These are phyloP conservation scores for Takashimella koratensis DNA, from an alignment of 1,284 basidiomycete species.

Conservation along the genomic window DNA sequence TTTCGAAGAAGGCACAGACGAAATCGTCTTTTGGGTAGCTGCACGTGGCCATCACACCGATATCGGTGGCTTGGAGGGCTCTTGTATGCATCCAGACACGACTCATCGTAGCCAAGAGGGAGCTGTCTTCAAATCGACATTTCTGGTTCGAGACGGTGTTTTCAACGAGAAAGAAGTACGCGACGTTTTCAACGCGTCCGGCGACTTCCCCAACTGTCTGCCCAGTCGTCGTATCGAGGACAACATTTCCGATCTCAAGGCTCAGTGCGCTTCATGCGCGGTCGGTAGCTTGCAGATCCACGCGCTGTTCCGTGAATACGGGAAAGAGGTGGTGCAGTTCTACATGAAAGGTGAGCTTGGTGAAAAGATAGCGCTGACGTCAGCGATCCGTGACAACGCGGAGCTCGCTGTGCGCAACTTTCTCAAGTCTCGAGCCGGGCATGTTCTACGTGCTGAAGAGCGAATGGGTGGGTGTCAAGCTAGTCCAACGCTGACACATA, in stretches of 20 bases:
- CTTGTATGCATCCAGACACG: conserved; percentile 50
- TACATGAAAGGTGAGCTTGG: too few relatives aligned
- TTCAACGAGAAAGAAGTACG: conserved; percentile 21
- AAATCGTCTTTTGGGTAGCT: conserved; percentile 48
- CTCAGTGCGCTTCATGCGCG: conserved; percentile 18
- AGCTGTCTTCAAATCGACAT: conserved; percentile 28
- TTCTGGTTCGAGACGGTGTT: conserved; percentile 19
- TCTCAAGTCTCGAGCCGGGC: conserved; percentile 66
- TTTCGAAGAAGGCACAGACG: conserved; percentile 26
- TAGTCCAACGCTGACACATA: conserved; percentile 2
- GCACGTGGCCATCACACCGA: conserved; percentile 44
- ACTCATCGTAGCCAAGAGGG: conserved; percentile 43
- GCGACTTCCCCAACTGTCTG: conserved; percentile 9
- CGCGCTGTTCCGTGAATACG: conserved; percentile 50
- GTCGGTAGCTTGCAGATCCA: conserved; percentile 16
- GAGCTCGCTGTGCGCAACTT: conserved; percentile 83
- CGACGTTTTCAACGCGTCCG: conserved; percentile 13
- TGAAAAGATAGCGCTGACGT: too few relatives aligned
- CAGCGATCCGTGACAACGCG: conserved; percentile 80
- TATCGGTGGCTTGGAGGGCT: too few relatives aligned
- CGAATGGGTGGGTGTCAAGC: conserved; percentile 20
- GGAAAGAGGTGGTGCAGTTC: conserved; percentile 11
- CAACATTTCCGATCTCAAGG: conserved; percentile 22
- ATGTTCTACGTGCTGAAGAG: conserved; percentile 47
- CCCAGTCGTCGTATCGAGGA: conserved; percentile 6